These are phyloP conservation scores for Brachypodium distachyon DNA, from an alignment of 202 grass and related monocot genomes.

Conservation along the genomic window DNA sequence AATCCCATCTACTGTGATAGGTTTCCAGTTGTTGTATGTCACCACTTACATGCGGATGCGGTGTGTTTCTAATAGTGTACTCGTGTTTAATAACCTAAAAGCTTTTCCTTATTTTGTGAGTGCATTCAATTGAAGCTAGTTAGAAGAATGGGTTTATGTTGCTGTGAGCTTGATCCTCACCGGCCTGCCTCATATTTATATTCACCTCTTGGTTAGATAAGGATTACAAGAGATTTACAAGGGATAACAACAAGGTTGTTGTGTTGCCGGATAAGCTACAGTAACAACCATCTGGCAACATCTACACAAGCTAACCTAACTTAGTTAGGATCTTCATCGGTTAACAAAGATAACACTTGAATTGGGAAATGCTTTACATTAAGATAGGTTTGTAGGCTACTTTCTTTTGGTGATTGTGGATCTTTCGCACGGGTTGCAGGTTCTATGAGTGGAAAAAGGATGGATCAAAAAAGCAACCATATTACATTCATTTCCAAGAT, in stretches of 20 bases:
- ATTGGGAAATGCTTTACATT: not conserved
- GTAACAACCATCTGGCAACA: too few species aligned
- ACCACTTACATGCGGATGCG: not conserved
- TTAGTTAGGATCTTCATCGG: too few species aligned
- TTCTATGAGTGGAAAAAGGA: slow-evolving; percentile 98
- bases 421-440: slow-evolving; percentile 24
- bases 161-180: too few species aligned
- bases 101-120: not conserved
- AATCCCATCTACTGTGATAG: not conserved
- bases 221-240: too few species aligned
- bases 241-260: too few species aligned
- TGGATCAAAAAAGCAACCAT: slow-evolving; percentile 77
- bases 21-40: not conserved
- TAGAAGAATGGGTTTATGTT: too few species aligned
- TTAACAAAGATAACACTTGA: not conserved
- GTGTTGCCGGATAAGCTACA: too few species aligned
- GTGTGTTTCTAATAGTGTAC: not conserved
- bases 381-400: not conserved
- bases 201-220: too few species aligned
- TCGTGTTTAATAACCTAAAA: slow-evolving; percentile 1
- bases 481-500: slow-evolving; percentile 85
- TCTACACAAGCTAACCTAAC: too few species aligned
- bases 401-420: slow-evolving; percentile 14
- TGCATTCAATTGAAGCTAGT: not conserved
- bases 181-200: too few species aligned